Evolutionary conservation across 257 asterid species (phyloP).

Genomic region (Ehretia macrophylla): DNA sequence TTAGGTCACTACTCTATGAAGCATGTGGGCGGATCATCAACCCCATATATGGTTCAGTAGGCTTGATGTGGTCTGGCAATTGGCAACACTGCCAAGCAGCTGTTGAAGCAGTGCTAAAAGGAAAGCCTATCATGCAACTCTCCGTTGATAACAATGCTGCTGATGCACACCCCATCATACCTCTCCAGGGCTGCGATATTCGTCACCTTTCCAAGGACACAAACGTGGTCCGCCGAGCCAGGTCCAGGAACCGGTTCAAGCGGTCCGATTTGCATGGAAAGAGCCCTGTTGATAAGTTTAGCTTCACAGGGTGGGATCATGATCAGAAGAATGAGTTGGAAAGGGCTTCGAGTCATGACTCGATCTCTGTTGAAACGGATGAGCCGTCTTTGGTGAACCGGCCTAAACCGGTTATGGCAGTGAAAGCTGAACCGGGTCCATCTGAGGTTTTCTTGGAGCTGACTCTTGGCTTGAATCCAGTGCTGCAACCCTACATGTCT

Average conservation of each 20-base stretch:
- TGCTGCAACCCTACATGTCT: neutral
- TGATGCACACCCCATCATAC: constrained; percentile 22
- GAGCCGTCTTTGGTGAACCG: constrained; percentile 41
- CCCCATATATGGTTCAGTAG: constrained; percentile 69
- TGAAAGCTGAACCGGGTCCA: constrained; percentile 23
- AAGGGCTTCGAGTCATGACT: constrained; percentile 58
- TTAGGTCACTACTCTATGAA: constrained; percentile 59
- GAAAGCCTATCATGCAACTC: constrained; percentile 30
- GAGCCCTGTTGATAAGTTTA: constrained; percentile 31
- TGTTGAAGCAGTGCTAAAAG: constrained; percentile 63
- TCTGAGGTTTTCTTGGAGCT: constrained; percentile 41
- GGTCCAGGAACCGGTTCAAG: constrained; percentile 40
- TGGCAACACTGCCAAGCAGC: constrained; percentile 70
- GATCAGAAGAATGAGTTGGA: constrained; percentile 19
- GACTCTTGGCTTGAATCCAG: constrained; percentile 33
- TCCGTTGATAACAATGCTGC: constrained; percentile 15
- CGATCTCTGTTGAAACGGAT: constrained; percentile 54
- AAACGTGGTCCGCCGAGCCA: constrained; percentile 23
- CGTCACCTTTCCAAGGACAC: constrained; percentile 56
- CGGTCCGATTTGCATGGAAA: constrained; percentile 20
- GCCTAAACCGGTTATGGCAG: constrained; percentile 12
- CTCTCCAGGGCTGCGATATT: constrained; percentile 51
- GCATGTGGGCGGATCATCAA: constrained; percentile 86
- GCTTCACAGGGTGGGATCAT: constrained; percentile 63
- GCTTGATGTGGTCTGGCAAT: constrained; percentile 59